A percentile compares a stretch with the other conserved stretches of the same genome.
These are phyloP conservation scores for Backusella psychrophila DNA, from an alignment of 192 early-diverging fungal species.

Conservation along the genomic window DNA sequence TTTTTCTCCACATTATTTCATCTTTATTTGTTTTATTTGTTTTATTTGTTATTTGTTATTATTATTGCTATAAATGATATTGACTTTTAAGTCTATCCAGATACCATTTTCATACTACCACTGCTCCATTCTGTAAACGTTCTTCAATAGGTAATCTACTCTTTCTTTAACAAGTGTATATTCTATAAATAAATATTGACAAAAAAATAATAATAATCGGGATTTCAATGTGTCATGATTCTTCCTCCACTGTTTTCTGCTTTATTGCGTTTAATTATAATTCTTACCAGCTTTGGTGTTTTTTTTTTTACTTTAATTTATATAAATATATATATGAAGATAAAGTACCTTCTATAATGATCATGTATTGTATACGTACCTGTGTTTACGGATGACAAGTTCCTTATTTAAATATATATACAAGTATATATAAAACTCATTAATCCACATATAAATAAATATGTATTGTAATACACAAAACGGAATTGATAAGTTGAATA, in stretches of 20 bases:
- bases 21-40: neutral
- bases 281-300: slow-evolving; percentile 3
- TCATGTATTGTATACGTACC: neutral
- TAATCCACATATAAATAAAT: slow-evolving; percentile 1
- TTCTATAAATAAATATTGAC: neutral
- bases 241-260: neutral
- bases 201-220: neutral
- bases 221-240: neutral
- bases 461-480: neutral
- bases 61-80: neutral
- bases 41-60: neutral
- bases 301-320: neutral
- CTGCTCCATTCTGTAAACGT: neutral
- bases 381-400: neutral
- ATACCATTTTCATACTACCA: neutral
- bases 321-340: neutral
- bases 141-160: neutral
- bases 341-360: neutral
- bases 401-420: neutral
- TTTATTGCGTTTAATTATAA: neutral
- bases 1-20: neutral
- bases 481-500: neutral
- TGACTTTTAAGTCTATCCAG: neutral
- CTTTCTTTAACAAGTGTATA: neutral
- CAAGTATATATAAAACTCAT: neutral